Percentiles rank a stretch among this genome's conserved stretches.
These are phyloP conservation scores for Colletotrichum sp. DNA, from an alignment of 2,329 filamentous ascomycete genomes.

Conservation along the genomic window DNA sequence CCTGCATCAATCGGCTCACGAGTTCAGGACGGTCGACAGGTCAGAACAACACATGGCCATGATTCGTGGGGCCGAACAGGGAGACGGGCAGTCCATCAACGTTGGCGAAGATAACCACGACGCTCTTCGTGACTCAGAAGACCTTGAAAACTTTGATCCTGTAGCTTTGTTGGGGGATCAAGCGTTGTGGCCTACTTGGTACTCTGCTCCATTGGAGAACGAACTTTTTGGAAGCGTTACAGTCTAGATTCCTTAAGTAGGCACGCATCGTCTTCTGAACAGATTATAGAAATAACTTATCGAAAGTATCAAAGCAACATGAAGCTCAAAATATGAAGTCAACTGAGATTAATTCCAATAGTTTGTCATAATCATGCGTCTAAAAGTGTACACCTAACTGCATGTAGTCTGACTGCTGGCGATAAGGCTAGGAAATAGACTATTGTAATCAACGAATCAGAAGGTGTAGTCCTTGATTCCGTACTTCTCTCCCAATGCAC, in stretches of 20 bases:
- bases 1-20: background rate
- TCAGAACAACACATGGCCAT: conserved; percentile 23
- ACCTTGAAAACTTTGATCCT: background rate
- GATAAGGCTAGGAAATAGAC: background rate
- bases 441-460: background rate
- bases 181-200: background rate
- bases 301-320: background rate
- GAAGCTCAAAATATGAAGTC: background rate
- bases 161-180: background rate
- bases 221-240: fast-evolving
- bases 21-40: background rate
- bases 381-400: fast-evolving
- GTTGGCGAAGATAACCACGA: background rate
- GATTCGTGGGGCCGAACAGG: background rate
- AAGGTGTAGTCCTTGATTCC: background rate
- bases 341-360: background rate
- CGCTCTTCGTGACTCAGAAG: background rate
- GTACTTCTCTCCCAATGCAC: background rate
- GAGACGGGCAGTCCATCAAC: background rate
- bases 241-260: background rate
- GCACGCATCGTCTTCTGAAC: too few species aligned
- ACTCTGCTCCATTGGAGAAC: background rate
- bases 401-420: background rate
- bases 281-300: background rate
- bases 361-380: background rate